These are phyloP conservation scores for Salix suchowensis DNA, from an alignment of 345 rosid species.

Conservation along the genomic window DNA sequence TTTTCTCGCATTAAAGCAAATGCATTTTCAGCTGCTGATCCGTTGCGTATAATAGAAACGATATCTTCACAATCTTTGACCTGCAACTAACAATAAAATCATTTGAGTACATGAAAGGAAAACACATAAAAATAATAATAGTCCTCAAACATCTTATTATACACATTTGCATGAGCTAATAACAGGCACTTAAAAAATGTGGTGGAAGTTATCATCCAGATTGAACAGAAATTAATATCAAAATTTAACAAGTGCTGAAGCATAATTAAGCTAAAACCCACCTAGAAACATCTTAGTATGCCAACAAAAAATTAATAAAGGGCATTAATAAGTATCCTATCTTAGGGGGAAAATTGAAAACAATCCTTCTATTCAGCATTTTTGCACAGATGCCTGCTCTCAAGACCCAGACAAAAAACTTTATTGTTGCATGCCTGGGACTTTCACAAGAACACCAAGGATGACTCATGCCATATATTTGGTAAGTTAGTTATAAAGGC, in stretches of 20 bases:
- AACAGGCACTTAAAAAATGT: not conserved
- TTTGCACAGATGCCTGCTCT: not conserved
- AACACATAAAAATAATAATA: not conserved
- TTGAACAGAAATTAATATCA: not conserved
- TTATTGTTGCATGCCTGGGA: not conserved
- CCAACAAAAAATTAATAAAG: not conserved
- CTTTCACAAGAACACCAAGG: not conserved
- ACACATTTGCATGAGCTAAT: constrained; percentile 6
- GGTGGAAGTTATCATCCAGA: not conserved
- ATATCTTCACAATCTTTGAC: constrained; percentile 68
- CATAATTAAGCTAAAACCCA: not conserved
- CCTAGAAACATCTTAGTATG: not conserved
- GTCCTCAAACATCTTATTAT: not conserved
- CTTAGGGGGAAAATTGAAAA: not conserved
- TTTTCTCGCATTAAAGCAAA: constrained; percentile 87
- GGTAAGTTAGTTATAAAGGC: not conserved
- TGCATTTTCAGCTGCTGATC: constrained; percentile 96
- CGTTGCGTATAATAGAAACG: constrained; percentile 80
- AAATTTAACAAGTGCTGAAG: not conserved
- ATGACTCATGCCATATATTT: not conserved
- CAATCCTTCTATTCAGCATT: not conserved
- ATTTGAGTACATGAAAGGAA: constrained; percentile 7
- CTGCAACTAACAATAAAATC: constrained; percentile 38
- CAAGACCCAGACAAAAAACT: not conserved
- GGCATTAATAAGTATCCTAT: not conserved